phyloP scores from a whole-genome alignment of 352 stramenopile species.

The Globisporangium acanthophoron region DNA sequence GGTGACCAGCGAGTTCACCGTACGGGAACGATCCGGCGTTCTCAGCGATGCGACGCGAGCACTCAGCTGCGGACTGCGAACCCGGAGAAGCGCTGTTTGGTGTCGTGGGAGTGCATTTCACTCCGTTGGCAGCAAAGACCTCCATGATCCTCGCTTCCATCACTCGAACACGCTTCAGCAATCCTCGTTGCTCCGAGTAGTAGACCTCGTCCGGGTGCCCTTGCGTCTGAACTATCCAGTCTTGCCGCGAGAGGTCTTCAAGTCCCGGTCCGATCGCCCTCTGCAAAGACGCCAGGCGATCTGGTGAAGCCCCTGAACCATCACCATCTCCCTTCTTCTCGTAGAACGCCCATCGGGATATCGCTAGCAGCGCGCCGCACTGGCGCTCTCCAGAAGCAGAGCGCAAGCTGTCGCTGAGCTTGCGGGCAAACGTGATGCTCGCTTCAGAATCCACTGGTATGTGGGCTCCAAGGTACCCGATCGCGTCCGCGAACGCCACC shows the following conservation, averaged over 20 bases:
- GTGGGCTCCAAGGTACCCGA: slow-evolving; percentile 33
- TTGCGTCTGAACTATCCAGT: slow-evolving; percentile 27
- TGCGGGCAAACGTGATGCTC: slow-evolving; percentile 17
- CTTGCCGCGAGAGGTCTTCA: slow-evolving; percentile 29
- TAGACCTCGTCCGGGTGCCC: slow-evolving; percentile 12
- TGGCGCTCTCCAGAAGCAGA: slow-evolving; percentile 49
- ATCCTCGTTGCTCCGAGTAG: slow-evolving; percentile 50
- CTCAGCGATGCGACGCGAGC: slow-evolving; percentile 67
- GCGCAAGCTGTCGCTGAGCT: slow-evolving; percentile 22
- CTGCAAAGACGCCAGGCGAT: slow-evolving; percentile 16
- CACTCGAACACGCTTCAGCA: slow-evolving; percentile 37
- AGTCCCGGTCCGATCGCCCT: slow-evolving; percentile 20
- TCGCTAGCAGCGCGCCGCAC: slow-evolving; percentile 45
- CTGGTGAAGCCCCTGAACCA: neutral
- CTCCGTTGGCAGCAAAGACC: slow-evolving; percentile 31
- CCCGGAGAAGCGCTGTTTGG: neutral
- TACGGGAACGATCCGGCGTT: slow-evolving; percentile 49
- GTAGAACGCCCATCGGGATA: slow-evolving; percentile 47
- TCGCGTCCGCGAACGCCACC: slow-evolving; percentile 51
- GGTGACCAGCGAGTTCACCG: slow-evolving; percentile 21
- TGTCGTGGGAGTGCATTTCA: slow-evolving; percentile 7
- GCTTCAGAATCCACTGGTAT: slow-evolving; percentile 19
- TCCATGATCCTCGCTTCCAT: slow-evolving; percentile 56
- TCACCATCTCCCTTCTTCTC: slow-evolving; percentile 19
- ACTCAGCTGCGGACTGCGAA: slow-evolving; percentile 22